Percentiles rank a stretch among this genome's conserved stretches.
Conservation (phyloP, 441 rosid genomes). For the Iberis amara region DNA sequence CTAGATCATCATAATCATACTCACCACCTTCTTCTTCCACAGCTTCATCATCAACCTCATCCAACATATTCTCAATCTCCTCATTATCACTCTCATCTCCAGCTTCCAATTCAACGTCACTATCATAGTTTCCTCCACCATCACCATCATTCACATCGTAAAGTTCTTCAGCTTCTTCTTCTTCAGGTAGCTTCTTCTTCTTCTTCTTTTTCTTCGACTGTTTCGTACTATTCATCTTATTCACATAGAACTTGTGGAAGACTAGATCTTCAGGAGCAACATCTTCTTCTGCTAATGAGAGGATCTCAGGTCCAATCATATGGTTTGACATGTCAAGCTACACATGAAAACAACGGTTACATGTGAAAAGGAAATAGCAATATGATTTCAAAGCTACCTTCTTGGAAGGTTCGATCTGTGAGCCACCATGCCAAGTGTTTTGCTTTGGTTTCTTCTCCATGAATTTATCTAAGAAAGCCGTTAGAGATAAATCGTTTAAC, state of each 20-base stretch:
- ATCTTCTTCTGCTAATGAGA: slow-evolving; percentile 74
- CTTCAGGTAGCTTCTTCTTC: slow-evolving; percentile 54
- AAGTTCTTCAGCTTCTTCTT: slow-evolving; percentile 68
- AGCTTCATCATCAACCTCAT: slow-evolving; percentile 50
- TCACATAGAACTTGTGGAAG: slow-evolving; percentile 80
- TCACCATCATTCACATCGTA: slow-evolving; percentile 52
- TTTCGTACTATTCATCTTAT: slow-evolving; percentile 63
- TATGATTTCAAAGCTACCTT: slow-evolving; percentile 39
- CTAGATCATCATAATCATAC: slow-evolving; percentile 74
- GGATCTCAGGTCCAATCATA: slow-evolving; percentile 71
- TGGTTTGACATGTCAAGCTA: slow-evolving; percentile 80
- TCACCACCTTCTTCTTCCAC: slow-evolving; percentile 52
- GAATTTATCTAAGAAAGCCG: slow-evolving; percentile 88
- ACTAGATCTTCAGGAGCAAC: slow-evolving; percentile 89
- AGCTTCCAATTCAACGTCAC: slow-evolving; percentile 47
- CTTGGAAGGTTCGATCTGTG: slow-evolving; percentile 92
- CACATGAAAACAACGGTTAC: slow-evolving; percentile 17
- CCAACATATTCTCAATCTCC: slow-evolving; percentile 77
- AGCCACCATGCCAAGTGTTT: slow-evolving; percentile 89
- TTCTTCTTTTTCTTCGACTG: slow-evolving; percentile 76
- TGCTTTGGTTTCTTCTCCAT: slow-evolving; percentile 96
- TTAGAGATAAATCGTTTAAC: slow-evolving; percentile 61
- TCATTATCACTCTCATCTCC: slow-evolving; percentile 85
- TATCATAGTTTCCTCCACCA: slow-evolving; percentile 29
- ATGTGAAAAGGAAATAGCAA: too few species aligned